Conservation (phyloP, 345 rosid genomes). For the Melastoma malabathricum region DNA sequence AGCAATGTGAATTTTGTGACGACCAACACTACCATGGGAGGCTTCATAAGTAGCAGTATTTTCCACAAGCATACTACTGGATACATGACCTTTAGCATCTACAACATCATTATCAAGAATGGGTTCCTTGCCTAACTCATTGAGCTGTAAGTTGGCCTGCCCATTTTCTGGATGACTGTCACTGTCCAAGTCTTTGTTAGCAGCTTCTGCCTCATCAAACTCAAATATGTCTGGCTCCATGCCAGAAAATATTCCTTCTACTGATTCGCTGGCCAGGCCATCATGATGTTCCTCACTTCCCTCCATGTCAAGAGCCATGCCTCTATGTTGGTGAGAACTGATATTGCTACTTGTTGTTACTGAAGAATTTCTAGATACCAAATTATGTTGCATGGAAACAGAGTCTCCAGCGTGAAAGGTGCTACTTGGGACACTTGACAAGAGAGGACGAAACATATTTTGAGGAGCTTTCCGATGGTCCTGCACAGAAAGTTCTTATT, state of each 20-base stretch:
- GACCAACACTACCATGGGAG: constrained; percentile 22
- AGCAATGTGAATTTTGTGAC: constrained; percentile 27
- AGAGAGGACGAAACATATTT: constrained; percentile 95
- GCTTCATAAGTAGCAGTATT: constrained; percentile 27
- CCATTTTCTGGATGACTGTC: constrained; percentile 20
- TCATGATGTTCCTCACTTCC: constrained; percentile 37
- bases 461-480: constrained; percentile 83
- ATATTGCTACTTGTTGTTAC: constrained; percentile 54
- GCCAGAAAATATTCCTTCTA: constrained; percentile 21
- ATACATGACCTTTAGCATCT: constrained; percentile 27
- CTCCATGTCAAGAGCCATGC: constrained; percentile 36
- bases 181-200: constrained; percentile 24
- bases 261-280: constrained; percentile 23
- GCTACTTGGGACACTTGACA: constrained; percentile 91
- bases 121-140: constrained; percentile 25
- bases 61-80: constrained; percentile 27
- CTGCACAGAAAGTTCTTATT: constrained; percentile 24
- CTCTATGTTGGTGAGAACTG: constrained; percentile 50
- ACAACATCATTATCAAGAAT: constrained; percentile 24
- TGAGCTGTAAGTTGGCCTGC: constrained; percentile 22
- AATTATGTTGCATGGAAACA: constrained; percentile 41
- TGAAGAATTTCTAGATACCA: constrained; percentile 57
- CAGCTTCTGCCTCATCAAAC: constrained; percentile 41
- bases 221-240: constrained; percentile 45
- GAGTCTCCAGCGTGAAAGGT: constrained; percentile 65